Evolutionary conservation across 371 early-diverging fungal species (phyloP).

Genomic region (Umbelopsis sp.): DNA sequence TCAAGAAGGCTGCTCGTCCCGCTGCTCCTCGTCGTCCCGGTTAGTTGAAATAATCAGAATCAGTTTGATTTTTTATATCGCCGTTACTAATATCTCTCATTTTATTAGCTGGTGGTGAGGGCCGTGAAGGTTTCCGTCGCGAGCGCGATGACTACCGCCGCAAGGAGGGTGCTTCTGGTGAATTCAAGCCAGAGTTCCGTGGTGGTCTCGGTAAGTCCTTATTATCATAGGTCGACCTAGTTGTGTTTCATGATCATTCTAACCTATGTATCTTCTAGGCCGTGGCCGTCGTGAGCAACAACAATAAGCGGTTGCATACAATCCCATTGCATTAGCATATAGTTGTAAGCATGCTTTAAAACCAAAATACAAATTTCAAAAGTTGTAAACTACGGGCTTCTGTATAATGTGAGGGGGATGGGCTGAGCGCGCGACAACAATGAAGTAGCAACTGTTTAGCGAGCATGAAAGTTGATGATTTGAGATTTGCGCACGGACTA

Average conservation of each 20-base stretch:
- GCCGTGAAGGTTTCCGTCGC: conserved; percentile 68
- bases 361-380: conserved; percentile 17
- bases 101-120: conserved; percentile 46
- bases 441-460: background rate
- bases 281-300: conserved; percentile 55
- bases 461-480: too few species aligned
- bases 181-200: conserved; percentile 96
- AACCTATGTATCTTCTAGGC: conserved; percentile 22
- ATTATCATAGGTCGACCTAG: too few species aligned
- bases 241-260: too few species aligned
- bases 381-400: conserved; percentile 5
- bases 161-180: conserved; percentile 92
- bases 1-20: conserved; percentile 89
- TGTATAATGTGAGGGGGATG: background rate
- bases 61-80: background rate
- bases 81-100: background rate
- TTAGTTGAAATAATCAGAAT: conserved; percentile 30
- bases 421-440: background rate
- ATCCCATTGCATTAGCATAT: conserved; percentile 11
- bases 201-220: conserved; percentile 70
- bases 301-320: conserved; percentile 18
- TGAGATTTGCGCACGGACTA: too few species aligned
- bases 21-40: conserved; percentile 72
- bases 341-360: conserved; percentile 19
- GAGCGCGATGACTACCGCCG: conserved; percentile 89